Evolutionary conservation across 768 basidiomycete genomes (phyloP).

Genomic region (Mycena filopes): DNA sequence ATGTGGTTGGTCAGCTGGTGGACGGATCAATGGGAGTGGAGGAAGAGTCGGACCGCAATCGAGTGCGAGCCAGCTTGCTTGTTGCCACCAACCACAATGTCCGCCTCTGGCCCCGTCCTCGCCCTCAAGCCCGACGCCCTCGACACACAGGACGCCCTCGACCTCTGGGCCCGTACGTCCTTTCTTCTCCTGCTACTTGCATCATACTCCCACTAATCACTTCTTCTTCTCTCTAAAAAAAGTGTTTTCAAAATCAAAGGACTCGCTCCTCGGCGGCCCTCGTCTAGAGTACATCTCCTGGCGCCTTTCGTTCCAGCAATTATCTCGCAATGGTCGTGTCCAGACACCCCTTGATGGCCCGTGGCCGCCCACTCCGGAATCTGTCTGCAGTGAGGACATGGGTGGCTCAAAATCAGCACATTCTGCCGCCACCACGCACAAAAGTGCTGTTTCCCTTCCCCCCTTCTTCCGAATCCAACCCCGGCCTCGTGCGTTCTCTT

Average conservation of each 20-base stretch:
- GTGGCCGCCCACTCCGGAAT: constrained; percentile 48
- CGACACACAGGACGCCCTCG: constrained; percentile 72
- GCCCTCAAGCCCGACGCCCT: constrained; percentile 73
- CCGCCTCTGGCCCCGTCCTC: constrained; percentile 72
- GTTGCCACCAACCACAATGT: constrained; percentile 7
- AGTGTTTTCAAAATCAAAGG: constrained; percentile 91
- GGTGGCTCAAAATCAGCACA: not conserved
- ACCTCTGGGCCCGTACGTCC: constrained; percentile 69
- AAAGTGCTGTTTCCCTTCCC: not conserved
- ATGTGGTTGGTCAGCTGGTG: too few relatives aligned
- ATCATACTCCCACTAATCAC: constrained; percentile 8
- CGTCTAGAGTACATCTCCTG: constrained; percentile 90
- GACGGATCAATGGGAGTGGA: too few relatives aligned
- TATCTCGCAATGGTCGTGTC: not conserved
- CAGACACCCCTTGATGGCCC: not conserved
- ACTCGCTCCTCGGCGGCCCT: constrained; percentile 80
- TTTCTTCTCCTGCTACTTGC: constrained; percentile 1
- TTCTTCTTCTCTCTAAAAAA: constrained; percentile 20
- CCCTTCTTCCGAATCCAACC: constrained; percentile 25
- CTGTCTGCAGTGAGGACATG: constrained; percentile 16
- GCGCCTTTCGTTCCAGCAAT: constrained; percentile 82
- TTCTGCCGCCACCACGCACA: not conserved
- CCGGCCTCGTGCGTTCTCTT: constrained; percentile 14
- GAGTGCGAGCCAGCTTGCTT: not conserved
- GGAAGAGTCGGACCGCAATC: too few relatives aligned